Percentiles rank a stretch among this genome's conserved stretches.
Conservation (phyloP, 306 rosid species). For the Dryas alaskensis region DNA sequence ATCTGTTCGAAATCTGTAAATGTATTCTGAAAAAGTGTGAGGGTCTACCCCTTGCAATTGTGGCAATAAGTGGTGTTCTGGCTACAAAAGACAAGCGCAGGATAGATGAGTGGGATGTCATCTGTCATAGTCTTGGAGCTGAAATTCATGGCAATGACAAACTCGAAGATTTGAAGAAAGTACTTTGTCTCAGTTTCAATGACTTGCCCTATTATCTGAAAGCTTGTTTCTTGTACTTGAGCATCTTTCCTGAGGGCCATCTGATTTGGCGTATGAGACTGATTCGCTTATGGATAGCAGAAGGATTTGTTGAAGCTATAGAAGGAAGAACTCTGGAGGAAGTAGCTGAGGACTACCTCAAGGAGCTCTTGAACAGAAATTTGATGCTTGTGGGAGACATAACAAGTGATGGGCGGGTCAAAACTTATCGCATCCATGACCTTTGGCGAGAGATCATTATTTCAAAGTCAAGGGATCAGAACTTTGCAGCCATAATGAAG, state of each 20-base stretch:
- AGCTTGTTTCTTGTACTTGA: constrained; percentile 48
- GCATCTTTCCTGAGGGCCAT: constrained; percentile 44
- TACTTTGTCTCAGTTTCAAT: constrained; percentile 52
- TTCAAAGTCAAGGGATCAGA: constrained; percentile 53
- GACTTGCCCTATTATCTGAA: constrained; percentile 60
- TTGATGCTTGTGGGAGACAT: constrained; percentile 37
- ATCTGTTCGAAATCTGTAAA: constrained; percentile 38
- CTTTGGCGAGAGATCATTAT: constrained; percentile 55
- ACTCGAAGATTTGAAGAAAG: constrained; percentile 48
- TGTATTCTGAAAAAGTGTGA: constrained; percentile 51
- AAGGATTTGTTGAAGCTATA: constrained; percentile 51
- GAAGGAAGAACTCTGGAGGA: constrained; percentile 55
- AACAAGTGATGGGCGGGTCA: constrained; percentile 26
- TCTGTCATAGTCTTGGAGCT: constrained; percentile 44
- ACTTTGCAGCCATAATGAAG: constrained; percentile 45
- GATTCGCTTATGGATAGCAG: constrained; percentile 62
- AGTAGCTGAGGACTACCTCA: constrained; percentile 56
- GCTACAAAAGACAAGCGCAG: constrained; percentile 50
- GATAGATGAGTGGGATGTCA: constrained; percentile 58
- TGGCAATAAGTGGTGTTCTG: constrained; percentile 59
- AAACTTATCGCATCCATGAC: constrained; percentile 42
- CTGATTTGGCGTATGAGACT: constrained; percentile 45
- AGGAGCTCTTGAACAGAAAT: constrained; percentile 58
- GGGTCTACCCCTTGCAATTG: constrained; percentile 76
- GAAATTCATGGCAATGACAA: constrained; percentile 55